Evolutionary conservation across 768 basidiomycete species (phyloP), one percentile per base, ranked within the genome.

Genomic region (Udeniomyces megalosporus): DNA sequence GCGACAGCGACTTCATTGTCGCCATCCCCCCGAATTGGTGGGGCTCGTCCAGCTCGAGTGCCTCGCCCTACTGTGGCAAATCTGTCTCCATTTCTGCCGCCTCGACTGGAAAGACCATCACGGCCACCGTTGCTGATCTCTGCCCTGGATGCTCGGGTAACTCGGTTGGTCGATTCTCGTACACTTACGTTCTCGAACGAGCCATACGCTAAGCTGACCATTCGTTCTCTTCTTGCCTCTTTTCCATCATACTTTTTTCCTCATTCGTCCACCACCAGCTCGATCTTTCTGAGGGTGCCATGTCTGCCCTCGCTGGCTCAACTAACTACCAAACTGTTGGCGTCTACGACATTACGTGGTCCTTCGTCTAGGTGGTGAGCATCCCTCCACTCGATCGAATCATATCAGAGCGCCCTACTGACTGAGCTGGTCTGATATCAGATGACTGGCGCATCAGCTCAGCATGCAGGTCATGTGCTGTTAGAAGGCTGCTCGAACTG

Each of bases 61-160:
- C 53, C 8, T 86, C 85, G 11, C 28, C 71, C 10, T 76, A 81
- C 67, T 95, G 92, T 69, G 86, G 86, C 61, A 74, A 77, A 69
- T 69, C 74, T 52, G 80, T 93, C 68, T 67, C 70, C 66, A 80
- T 95, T 70, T 82, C 76, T 62, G 85, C 86, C 76, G 75, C 75
- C 52, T 67, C 67, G 28, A 82, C 80, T 74, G 76, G 78, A 53
- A 80, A 82, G 72, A 70, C 72, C n/a, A 78, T 85, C 62, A 76
- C 72, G 3, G 88, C 82, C 49, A 79, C 76, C 28, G 77, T 95
- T 66, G 86, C 80, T 38, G 63, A 64, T 67, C 82, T 78, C 42
- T 95, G 89, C 78, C 88, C 88, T 28, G 84, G 83, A 22, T 93
- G 88, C 75, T 55, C 69, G 58, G 81, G 80, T 31, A 78, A 84